A percentile compares a stretch with the other conserved stretches of the same genome.
These are phyloP conservation scores for Aspergillus conjunctus DNA, from an alignment of 495 filamentous ascomycete species.

Conservation along the genomic window DNA sequence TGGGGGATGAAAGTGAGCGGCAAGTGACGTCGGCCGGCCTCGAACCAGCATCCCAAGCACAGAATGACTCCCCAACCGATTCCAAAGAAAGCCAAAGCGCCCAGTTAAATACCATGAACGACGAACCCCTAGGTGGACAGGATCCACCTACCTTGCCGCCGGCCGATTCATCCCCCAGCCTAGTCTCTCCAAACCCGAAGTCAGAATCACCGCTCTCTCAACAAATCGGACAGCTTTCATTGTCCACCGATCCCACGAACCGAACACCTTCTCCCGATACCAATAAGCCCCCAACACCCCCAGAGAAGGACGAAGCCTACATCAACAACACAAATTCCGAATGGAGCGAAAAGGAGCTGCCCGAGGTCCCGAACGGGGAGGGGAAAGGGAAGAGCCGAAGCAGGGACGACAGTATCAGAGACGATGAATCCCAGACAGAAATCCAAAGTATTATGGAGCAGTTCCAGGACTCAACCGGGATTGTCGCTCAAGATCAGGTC, in stretches of 20 bases:
- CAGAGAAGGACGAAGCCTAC: slow-evolving; percentile 58
- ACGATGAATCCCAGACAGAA: slow-evolving; percentile 75
- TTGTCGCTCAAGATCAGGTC: slow-evolving; percentile 69
- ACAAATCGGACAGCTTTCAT: slow-evolving; percentile 40
- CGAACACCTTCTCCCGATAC: slow-evolving; percentile 17
- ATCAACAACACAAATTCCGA: slow-evolving; percentile 57
- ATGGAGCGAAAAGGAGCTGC: slow-evolving; percentile 54
- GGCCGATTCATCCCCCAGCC: slow-evolving; percentile 15
- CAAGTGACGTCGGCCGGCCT: slow-evolving; percentile 24
- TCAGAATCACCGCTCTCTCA: slow-evolving; percentile 31
- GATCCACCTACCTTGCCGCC: slow-evolving; percentile 4
- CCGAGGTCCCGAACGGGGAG: slow-evolving; percentile 56
- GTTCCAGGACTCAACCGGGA: slow-evolving; percentile 68
- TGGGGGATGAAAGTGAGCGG: slow-evolving; percentile 21
- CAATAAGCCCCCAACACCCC: slow-evolving; percentile 40
- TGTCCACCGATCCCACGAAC: slow-evolving; percentile 32
- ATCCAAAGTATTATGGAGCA: slow-evolving; percentile 96
- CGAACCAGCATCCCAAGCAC: slow-evolving; percentile 24
- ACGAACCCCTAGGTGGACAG: slow-evolving; percentile 15
- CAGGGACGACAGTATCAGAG: slow-evolving; percentile 56
- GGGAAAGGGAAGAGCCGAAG: slow-evolving; percentile 49
- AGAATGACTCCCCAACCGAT: slow-evolving; percentile 26
- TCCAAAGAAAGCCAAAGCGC: slow-evolving; percentile 6
- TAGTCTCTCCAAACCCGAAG: slow-evolving; percentile 23
- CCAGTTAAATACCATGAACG: slow-evolving; percentile 24